These are phyloP conservation scores for Magnolia kwangsiensis DNA, from an alignment of 164 flowering plant genomes.

Conservation along the genomic window DNA sequence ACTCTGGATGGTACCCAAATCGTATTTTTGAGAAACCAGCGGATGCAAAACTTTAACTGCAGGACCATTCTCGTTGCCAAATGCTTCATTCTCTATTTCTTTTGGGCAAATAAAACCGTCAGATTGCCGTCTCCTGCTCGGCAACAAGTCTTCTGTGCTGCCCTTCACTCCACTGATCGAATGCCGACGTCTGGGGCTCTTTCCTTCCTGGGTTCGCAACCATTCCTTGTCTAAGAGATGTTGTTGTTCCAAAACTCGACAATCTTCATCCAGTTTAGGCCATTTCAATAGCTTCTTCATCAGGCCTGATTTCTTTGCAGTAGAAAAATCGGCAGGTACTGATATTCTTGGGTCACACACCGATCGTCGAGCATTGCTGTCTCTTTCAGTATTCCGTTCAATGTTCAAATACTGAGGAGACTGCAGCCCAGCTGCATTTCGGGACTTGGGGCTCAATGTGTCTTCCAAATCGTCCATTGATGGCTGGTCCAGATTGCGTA, in stretches of 20 bases:
- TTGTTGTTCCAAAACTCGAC: constrained; percentile 29
- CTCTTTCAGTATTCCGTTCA: constrained; percentile 15
- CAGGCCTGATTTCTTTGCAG: constrained; percentile 34
- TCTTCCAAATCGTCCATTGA: constrained; percentile 27
- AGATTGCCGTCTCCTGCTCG: constrained; percentile 65
- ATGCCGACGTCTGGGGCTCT: constrained; percentile 63
- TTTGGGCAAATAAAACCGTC: constrained; percentile 55
- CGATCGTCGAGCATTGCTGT: constrained; percentile 16
- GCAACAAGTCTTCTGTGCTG: constrained; percentile 38
- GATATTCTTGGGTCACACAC: constrained; percentile 10
- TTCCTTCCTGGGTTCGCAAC: constrained; percentile 35
- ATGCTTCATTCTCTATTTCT: constrained; percentile 43
- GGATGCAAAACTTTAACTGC: constrained; percentile 10
- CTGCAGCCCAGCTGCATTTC: not conserved
- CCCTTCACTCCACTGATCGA: constrained; percentile 72
- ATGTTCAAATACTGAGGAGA: not conserved
- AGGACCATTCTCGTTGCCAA: constrained; percentile 1
- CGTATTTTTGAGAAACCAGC: constrained; percentile 31
- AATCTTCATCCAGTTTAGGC: constrained; percentile 45
- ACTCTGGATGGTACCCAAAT: constrained; percentile 30
- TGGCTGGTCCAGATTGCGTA: constrained; percentile 31
- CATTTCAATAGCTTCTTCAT: constrained; percentile 54
- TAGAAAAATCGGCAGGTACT: constrained; percentile 30
- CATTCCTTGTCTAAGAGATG: constrained; percentile 32
- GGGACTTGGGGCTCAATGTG: constrained; percentile 31